Conservation (phyloP, 768 basidiomycete species). For the Hypsizygus marmoreus region DNA sequence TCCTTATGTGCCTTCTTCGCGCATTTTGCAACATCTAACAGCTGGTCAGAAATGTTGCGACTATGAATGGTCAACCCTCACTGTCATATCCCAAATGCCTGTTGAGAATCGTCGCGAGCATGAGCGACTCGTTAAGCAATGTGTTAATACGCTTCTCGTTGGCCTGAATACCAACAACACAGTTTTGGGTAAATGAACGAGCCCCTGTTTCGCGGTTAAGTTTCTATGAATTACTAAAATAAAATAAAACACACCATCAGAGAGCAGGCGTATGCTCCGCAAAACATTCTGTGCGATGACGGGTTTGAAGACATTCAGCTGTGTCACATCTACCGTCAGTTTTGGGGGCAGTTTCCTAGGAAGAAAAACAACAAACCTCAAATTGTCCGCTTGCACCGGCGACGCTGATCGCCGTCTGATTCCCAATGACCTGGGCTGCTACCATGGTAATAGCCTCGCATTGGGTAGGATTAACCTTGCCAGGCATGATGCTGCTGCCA, state of each 20-base stretch:
- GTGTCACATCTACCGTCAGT: too few relatives aligned
- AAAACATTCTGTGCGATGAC: conserved; percentile 98
- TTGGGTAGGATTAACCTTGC: conserved; percentile 99
- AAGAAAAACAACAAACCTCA: conserved; percentile 60
- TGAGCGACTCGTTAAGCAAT: conserved; percentile 91
- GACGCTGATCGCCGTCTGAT: conserved; percentile 89
- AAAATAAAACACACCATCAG: conserved; percentile 66
- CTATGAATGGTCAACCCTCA: conserved; percentile 40
- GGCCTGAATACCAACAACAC: conserved; percentile 93
- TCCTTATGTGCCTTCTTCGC: conserved; percentile 99
- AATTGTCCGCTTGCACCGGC: conserved; percentile 97
- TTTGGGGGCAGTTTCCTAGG: too few relatives aligned
- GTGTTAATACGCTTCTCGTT: conserved; percentile 92
- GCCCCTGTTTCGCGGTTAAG: conserved; percentile 49
- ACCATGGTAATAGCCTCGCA: conserved; percentile 99
- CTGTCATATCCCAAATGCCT: conserved; percentile 96
- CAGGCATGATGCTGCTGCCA: conserved; percentile 99
- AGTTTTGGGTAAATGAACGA: conserved; percentile 95
- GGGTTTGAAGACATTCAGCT: conserved; percentile 99
- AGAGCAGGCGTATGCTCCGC: conserved; percentile 90
- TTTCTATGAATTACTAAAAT: conserved; percentile 8
- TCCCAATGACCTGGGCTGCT: conserved; percentile 97
- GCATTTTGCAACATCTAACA: conserved; percentile 90
- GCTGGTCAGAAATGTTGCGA: conserved; percentile 13
- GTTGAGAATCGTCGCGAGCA: conserved; percentile 98